These are phyloP conservation scores for Claviceps capensis DNA, from an alignment of 2,329 filamentous ascomycete species.

Conservation along the genomic window DNA sequence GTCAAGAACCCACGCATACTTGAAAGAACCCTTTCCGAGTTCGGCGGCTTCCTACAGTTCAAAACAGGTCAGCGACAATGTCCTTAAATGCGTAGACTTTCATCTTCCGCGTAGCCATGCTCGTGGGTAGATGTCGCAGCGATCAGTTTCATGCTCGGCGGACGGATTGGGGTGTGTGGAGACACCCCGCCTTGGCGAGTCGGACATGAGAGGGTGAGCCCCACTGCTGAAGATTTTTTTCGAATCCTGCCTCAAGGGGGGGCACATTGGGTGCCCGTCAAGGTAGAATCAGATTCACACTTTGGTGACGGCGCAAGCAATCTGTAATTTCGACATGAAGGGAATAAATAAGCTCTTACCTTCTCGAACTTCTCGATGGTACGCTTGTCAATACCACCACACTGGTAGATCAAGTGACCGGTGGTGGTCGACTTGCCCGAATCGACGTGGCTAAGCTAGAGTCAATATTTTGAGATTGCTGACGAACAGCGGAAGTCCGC, in stretches of 20 bases:
- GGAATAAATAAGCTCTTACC: conserved; percentile 40
- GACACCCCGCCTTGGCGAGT: too few relatives aligned
- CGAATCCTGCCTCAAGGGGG: too few relatives aligned
- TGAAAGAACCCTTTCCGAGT: conserved; percentile 99
- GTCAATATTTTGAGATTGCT: conserved; percentile 19
- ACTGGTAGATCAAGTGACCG: conserved; percentile 99
- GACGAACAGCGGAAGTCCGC: conserved; percentile 8
- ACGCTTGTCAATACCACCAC: conserved; percentile 99
- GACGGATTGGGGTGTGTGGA: too few relatives aligned
- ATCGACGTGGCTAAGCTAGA: conserved; percentile 67
- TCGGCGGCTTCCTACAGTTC: conserved; percentile 80
- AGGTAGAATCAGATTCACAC: too few relatives aligned
- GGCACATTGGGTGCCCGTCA: too few relatives aligned
- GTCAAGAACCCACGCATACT: conserved; percentile 99
- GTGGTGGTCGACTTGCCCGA: conserved; percentile 97
- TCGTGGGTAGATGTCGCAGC: neutral
- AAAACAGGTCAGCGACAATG: neutral
- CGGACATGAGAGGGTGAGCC: too few relatives aligned
- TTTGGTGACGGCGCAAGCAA: neutral
- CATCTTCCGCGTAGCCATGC: neutral
- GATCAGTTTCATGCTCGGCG: too few relatives aligned
- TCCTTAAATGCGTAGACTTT: neutral
- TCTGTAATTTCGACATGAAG: neutral
- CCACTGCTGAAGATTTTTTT: too few relatives aligned
- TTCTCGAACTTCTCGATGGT: conserved; percentile 99